Evolutionary conservation across 306 rosid genomes (phyloP).

Genomic region (Sindora glabra): DNA sequence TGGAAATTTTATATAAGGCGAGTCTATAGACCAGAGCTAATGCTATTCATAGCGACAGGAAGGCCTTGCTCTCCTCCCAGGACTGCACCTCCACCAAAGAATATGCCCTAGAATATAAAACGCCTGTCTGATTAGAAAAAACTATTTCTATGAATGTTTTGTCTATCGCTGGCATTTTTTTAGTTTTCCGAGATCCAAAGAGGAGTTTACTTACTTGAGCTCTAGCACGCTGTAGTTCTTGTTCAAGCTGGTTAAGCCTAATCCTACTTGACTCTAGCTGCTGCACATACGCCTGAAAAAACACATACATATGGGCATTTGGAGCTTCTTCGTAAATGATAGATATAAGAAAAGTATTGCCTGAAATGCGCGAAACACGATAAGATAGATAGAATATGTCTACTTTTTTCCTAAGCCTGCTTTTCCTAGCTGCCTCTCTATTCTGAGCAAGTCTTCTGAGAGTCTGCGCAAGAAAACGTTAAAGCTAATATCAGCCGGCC

Average conservation of each 20-base stretch:
- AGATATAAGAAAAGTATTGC: constrained; percentile 4
- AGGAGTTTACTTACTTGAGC: constrained; percentile 69
- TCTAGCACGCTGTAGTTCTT: constrained; percentile 81
- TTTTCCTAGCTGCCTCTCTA: constrained; percentile 98
- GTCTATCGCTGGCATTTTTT: neutral
- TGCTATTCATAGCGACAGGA: constrained; percentile 46
- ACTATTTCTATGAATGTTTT: too few relatives aligned
- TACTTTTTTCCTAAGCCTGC: constrained; percentile 98
- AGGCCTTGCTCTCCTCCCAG: constrained; percentile 76
- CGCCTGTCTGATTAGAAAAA: too few relatives aligned
- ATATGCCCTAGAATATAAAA: constrained; percentile 49
- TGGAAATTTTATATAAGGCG: neutral
- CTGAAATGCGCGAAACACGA: constrained; percentile 16
- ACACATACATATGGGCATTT: neutral
- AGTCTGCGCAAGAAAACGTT: constrained; percentile 36
- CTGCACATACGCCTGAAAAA: constrained; percentile 86
- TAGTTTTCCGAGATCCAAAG: too few relatives aligned
- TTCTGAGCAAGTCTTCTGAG: constrained; percentile 97
- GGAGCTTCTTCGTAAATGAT: neutral
- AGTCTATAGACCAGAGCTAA: constrained; percentile 62
- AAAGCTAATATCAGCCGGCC: too few relatives aligned
- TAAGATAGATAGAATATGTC: neutral
- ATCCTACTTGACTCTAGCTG: constrained; percentile 92
- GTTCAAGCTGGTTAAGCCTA: constrained; percentile 89
- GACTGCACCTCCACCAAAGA: constrained; percentile 57